Conservation (phyloP, 192 early-diverging fungal genomes). For the Umbelopsis isabellina region DNA sequence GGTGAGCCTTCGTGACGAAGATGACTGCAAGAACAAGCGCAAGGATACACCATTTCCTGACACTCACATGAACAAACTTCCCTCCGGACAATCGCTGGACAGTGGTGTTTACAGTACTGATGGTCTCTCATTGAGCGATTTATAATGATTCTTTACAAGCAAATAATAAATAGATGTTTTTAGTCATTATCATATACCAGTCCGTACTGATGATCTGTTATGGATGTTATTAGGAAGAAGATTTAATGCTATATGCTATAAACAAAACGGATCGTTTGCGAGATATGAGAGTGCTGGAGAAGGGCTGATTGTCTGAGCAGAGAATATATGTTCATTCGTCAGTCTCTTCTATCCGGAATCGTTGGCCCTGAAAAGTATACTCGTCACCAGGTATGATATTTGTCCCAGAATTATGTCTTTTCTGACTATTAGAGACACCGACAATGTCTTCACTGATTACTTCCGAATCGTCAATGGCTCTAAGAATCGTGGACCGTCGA, state of each 20-base stretch:
- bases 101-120: conserved; percentile 12
- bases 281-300: background rate
- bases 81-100: background rate
- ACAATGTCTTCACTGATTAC: background rate
- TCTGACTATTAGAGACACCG: background rate
- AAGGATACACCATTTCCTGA: too few species aligned
- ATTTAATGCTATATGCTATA: too few species aligned
- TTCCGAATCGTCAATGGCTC: background rate
- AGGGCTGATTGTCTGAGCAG: background rate
- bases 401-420: background rate
- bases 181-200: too few species aligned
- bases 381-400: conserved; percentile 16
- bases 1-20: too few species aligned
- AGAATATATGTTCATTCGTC: background rate
- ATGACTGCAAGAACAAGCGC: too few species aligned
- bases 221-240: too few species aligned
- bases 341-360: conserved; percentile 12
- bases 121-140: conserved; percentile 2
- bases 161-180: too few species aligned
- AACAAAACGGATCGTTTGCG: too few species aligned
- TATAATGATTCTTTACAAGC: background rate
- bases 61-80: background rate
- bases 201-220: too few species aligned
- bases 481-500: background rate
- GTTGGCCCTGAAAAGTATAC: conserved; percentile 15